Evolutionary conservation across 73 alveolate genomes (phyloP).

Genomic region (Stentor coeruleus): DNA sequence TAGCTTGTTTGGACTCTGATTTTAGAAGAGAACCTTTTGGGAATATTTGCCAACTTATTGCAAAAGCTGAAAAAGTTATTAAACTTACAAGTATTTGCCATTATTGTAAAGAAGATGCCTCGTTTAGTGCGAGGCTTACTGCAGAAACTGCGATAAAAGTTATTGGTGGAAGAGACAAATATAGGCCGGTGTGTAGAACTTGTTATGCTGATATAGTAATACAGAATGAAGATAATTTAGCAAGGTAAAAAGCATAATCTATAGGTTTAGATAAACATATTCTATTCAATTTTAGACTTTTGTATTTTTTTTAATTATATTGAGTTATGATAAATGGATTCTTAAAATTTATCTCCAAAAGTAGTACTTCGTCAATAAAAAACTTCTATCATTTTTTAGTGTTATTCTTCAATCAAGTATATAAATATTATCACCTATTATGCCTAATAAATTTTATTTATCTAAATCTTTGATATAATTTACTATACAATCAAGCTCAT

Average conservation of each 20-base stretch:
- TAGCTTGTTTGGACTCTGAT: constrained; percentile 92
- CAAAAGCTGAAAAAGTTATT: constrained; percentile 84
- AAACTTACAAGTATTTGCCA: constrained; percentile 85
- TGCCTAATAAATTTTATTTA: too few species aligned
- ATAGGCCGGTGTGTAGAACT: constrained; percentile 92
- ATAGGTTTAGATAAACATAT: too few species aligned
- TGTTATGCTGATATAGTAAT: constrained; percentile 58
- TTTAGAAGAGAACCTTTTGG: constrained; percentile 87
- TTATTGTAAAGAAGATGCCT: constrained; percentile 70
- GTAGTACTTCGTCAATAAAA: too few species aligned
- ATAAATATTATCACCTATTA: too few species aligned
- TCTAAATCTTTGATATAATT: too few species aligned
- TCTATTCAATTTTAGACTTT: too few species aligned
- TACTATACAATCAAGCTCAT: too few species aligned
- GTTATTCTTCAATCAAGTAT: too few species aligned
- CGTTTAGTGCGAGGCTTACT: constrained; percentile 79
- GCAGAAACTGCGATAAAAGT: constrained; percentile 64
- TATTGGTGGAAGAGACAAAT: constrained; percentile 94
- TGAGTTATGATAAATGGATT: too few species aligned
- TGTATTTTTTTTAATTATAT: too few species aligned
- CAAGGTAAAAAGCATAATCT: not conserved
- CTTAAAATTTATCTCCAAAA: too few species aligned
- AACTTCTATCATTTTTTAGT: too few species aligned
- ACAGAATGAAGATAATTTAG: not conserved
- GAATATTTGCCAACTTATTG: constrained; percentile 69